These are phyloP conservation scores for Pythium apleroticum DNA, from an alignment of 352 stramenopile species.

Conservation along the genomic window DNA sequence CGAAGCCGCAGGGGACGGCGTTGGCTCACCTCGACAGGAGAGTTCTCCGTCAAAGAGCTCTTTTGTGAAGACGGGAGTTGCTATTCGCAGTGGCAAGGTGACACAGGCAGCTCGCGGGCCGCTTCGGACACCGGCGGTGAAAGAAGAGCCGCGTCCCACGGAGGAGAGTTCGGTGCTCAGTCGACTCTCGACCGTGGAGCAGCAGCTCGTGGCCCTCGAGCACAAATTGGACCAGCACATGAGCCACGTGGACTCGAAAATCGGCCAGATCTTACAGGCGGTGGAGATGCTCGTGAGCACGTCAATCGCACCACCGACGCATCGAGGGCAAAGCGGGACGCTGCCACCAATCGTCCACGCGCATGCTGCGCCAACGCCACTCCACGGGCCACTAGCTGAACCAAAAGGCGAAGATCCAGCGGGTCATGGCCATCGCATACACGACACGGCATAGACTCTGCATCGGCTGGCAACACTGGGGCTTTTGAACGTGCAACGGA, in stretches of 20 bases:
- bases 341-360: background rate
- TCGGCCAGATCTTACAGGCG: conserved; percentile 16
- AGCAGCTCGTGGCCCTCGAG: conserved; percentile 7
- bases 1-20: background rate
- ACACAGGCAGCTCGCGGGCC: background rate
- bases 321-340: background rate
- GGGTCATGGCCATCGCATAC: background rate
- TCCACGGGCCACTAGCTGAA: background rate
- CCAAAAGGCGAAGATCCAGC: background rate
- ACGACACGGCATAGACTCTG: background rate
- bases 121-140: background rate
- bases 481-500: too few relatives aligned
- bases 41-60: background rate
- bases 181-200: conserved; percentile 7
- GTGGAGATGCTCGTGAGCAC: conserved; percentile 7
- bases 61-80: background rate
- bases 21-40: background rate
- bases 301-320: background rate
- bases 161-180: background rate
- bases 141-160: background rate
- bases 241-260: conserved; percentile 16
- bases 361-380: background rate
- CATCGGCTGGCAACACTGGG: too few relatives aligned
- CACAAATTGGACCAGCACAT: conserved; percentile 19
- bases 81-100: background rate